These are phyloP conservation scores for Globisporangium lucens DNA, from an alignment of 352 stramenopile species.

Conservation along the genomic window DNA sequence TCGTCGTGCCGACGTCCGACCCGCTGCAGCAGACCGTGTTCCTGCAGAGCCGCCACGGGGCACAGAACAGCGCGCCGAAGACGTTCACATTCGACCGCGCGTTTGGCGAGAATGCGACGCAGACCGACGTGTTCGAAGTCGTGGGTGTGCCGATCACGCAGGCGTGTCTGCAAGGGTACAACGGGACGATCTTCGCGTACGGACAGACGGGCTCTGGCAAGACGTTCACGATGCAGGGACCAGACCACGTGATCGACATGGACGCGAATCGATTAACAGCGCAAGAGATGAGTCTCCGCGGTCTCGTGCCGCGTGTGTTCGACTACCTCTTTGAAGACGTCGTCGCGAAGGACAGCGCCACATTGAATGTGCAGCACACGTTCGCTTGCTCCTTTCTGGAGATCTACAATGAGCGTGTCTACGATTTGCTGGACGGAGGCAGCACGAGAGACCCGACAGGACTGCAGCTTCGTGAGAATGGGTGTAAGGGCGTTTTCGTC, in stretches of 20 bases:
- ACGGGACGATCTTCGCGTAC: constrained; percentile 87
- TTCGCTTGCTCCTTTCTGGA: constrained; percentile 91
- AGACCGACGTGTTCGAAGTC: constrained; percentile 90
- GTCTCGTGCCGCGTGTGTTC: constrained; percentile 78
- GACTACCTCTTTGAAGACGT: constrained; percentile 78
- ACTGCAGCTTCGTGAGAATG: constrained; percentile 68
- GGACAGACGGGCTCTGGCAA: constrained; percentile 83
- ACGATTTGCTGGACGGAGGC: constrained; percentile 84
- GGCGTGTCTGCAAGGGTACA: constrained; percentile 80
- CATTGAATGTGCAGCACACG: constrained; percentile 48
- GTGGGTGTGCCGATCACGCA: constrained; percentile 82
- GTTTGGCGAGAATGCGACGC: constrained; percentile 85
- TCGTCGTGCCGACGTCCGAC: constrained; percentile 44
- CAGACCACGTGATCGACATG: constrained; percentile 60
- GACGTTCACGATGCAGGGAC: constrained; percentile 86
- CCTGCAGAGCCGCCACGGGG: constrained; percentile 46
- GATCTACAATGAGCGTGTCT: constrained; percentile 95
- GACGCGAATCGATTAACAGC: constrained; percentile 26
- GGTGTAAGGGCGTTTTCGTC: constrained; percentile 69
- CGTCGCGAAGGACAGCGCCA: constrained; percentile 13
- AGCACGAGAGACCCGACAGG: constrained; percentile 52
- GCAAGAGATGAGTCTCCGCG: constrained; percentile 41
- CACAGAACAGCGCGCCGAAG: constrained; percentile 25
- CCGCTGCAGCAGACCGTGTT: constrained; percentile 53
- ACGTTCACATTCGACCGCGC: constrained; percentile 92